Evolutionary conservation across 805 yeast genomes (phyloP), one percentile per base, ranked within the genome.

Genomic region (Hanseniaspora lindneri): DNA sequence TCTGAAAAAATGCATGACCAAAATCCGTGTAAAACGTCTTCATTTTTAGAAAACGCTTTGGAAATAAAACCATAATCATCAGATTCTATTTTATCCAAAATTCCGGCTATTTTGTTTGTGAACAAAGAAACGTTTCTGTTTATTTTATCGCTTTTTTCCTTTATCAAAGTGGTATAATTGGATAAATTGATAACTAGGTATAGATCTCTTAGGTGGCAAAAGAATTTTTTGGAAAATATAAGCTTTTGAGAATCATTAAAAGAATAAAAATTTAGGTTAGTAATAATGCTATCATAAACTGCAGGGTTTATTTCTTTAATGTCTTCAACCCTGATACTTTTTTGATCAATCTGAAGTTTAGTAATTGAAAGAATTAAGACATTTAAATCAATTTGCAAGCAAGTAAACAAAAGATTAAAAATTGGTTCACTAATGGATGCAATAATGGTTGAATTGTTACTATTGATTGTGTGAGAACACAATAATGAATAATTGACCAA

Each of bases 1-100:
- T 87, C 76, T 0, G 88, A 76, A 48, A 85, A 75, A 2, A 84
- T 65, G 58, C 84, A 77, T 1, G 86, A 72, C 84, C 94, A 82
- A 49, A 83, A 71, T 0, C 88, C 82, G n/a, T 61, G 59, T 41
- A 80, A 66, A 4, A 77, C 71, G 2, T 63, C 60, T n/a, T 62
- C 56, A 52, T 39, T 46, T 4, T 70, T 64, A 0, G 60, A 54
- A 4, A 77, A 55, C n/a, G 76, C 62, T 27, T 55, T 51, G 30
- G 67, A 65, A 39, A 70, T 56, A 27, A 49, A 49, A 13, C 24
- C 24, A 21, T 37, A 49, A 25, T 49, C 48, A 27, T 49, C 50
- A 29, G 55, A 39, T 19, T 49, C 41, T 24, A 42, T 30, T 29
- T 46, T 46, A 9, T 39, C 19, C 10, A 54, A 51, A 1, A 62